phyloP scores from a whole-genome alignment of 2,329 filamentous ascomycete genomes.

The Raffaelea ambrosiae region DNA sequence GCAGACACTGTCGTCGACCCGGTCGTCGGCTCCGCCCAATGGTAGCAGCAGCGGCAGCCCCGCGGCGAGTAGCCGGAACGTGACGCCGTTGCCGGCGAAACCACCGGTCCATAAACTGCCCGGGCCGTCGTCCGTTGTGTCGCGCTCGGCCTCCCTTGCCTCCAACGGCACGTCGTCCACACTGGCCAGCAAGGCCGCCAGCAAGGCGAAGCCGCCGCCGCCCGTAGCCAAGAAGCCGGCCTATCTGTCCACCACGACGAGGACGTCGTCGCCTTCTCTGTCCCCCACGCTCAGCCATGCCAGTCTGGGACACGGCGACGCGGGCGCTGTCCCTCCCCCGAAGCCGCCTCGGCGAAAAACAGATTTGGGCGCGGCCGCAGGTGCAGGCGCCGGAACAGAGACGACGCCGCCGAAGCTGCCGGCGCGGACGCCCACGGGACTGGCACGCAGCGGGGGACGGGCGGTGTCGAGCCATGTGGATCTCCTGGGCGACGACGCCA shows the following conservation, averaged over 20 bases:
- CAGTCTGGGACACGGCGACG: neutral
- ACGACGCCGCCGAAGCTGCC: conserved; percentile 13
- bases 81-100: neutral
- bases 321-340: neutral
- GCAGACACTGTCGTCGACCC: neutral
- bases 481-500: conserved; percentile 36
- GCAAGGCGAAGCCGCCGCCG: conserved; percentile 43
- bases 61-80: neutral
- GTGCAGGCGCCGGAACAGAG: no score
- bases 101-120: neutral
- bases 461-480: conserved; percentile 32
- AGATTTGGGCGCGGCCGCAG: neutral
- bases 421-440: conserved; percentile 16
- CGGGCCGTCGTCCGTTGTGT: conserved; percentile 8
- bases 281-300: conserved; percentile 9
- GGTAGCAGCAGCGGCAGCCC: neutral
- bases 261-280: conserved; percentile 17
- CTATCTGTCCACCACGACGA: conserved; percentile 34
- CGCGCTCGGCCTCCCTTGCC: conserved; percentile 16
- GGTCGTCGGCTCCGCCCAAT: conserved; percentile 1
- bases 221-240: conserved; percentile 57
- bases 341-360: conserved; percentile 7
- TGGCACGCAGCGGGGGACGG: neutral
- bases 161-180: conserved; percentile 25
- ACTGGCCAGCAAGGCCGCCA: conserved; percentile 4